phyloP scores from a whole-genome alignment of 1,284 basidiomycete species.

The Puccinia coronata region DNA sequence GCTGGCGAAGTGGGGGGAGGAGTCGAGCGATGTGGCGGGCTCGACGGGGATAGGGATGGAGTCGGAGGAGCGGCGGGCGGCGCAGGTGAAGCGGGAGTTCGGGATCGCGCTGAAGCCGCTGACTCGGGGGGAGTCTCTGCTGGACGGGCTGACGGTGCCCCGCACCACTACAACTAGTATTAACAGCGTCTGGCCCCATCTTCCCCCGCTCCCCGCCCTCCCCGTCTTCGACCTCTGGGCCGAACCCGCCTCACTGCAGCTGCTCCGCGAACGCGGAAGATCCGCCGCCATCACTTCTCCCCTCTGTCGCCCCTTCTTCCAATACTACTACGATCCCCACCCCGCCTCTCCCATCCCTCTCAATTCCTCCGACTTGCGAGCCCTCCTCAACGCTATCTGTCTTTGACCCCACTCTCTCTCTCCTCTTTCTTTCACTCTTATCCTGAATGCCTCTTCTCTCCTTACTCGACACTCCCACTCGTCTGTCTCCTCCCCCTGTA shows the following conservation, averaged over 20 bases:
- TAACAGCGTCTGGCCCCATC: constrained; percentile 46
- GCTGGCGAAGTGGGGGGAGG: background rate
- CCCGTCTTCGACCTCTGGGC: constrained; percentile 74
- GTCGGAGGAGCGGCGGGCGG: constrained; percentile 55
- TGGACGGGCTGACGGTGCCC: constrained; percentile 52
- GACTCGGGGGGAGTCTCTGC: constrained; percentile 52
- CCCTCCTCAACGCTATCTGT: background rate
- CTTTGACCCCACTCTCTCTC: background rate
- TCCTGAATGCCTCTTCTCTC: too few relatives aligned
- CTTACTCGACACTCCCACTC: background rate
- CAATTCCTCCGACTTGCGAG: background rate
- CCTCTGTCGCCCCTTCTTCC: background rate
- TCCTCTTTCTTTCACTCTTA: background rate
- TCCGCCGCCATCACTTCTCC: background rate
- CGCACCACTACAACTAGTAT: too few relatives aligned
- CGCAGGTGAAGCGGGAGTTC: constrained; percentile 61
- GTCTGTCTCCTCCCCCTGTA: too few relatives aligned
- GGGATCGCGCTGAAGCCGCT: constrained; percentile 72
- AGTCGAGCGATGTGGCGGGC: constrained; percentile 19
- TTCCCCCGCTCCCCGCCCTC: constrained; percentile 66
- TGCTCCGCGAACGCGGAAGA: background rate
- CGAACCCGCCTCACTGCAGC: constrained; percentile 42
- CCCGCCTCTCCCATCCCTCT: background rate
- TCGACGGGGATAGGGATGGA: background rate
- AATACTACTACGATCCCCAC: background rate